Base-by-base conservation (phyloP, 2,329 filamentous ascomycete genomes). In the Phialemonium atrogriseum region DNA sequence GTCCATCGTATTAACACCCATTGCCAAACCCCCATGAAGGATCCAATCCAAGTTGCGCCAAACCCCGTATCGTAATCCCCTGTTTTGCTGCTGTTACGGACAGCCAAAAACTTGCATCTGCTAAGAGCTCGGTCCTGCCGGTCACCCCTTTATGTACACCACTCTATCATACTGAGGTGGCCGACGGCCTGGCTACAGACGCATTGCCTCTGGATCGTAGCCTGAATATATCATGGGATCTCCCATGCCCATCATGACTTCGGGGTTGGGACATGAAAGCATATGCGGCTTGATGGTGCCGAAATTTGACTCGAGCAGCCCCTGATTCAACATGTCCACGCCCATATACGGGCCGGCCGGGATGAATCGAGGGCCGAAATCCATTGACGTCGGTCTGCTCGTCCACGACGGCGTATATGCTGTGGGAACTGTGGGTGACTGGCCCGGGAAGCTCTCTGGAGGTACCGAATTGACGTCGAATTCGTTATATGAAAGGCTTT, bases 141-240 rank as follows among this genome's bases (percentile, higher is more conserved):
- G n/a, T n/a, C n/a, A n/a, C n/a, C n/a, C n/a, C n/a, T n/a, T n/a
- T n/a, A n/a, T n/a, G n/a, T n/a, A n/a, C n/a, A n/a, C n/a, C n/a
- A n/a, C n/a, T n/a, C n/a, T n/a, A n/a, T n/a, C n/a, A n/a, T n/a
- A n/a, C n/a, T n/a, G n/a, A n/a, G n/a, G n/a, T n/a, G n/a, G n/a
- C n/a, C n/a, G n/a, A n/a, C n/a, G n/a, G n/a, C n/a, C n/a, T n/a
- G n/a, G n/a, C 55, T 42, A 66, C 27, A 66, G 47, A 38, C 60
- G 49, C 47, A 67, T 52, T 13, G 50, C 39, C 29, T 68, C 65
- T 35, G 54, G 56, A 35, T 70, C 66, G 45, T 64, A 72, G 26
- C 66, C 65, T 4, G 63, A 58, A 43, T 66, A 75, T 34, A 76
- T 73, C 70, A 74, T 74, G 1, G 71, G 70, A 38, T 76, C 71